Base-by-base conservation (phyloP, 441 rosid genomes). In the Erysimum cheiri region DNA sequence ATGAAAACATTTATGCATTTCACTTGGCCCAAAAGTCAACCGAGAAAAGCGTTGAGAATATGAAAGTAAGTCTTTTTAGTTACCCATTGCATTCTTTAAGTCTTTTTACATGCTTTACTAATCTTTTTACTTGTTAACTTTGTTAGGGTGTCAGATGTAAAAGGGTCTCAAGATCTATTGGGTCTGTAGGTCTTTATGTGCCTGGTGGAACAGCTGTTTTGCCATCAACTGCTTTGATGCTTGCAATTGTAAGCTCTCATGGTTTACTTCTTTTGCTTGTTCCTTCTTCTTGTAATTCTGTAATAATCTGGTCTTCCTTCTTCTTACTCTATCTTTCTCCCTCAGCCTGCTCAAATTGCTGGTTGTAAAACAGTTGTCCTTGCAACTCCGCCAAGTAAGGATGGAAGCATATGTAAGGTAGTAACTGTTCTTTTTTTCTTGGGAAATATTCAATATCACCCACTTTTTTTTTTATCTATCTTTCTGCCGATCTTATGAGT, bases 161-260 rank as follows among this genome's bases (percentile, higher is more conserved):
- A 82, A 70, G 97, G 50, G 96, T 92, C 60, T 84, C 98, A 0
- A 82, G 99, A 77, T 81, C 96, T 80, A 90, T 94, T 78, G 84
- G 84, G 36, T 90, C 98, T 46, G 97, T 92, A 2, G 99, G 98
- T 53, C 97, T 92, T 72, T 92, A 92, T 81, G 98, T 94, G 12
- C 97, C 98, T 10, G 96, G 97, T 32, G 99, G 98, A 28, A 94
- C 98, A 54, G 94, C 97, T 57, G 94, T 94, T 79, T 82, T 94
- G 72, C 99, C 99, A 15, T 94, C 97, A 54, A 92, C 99, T 24
- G 96, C 99, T 65, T 75, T 92, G 71, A 94, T 90, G 98, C 98
- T 94, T 80, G 75, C 98, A 46, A 73, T 94, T 66, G 98, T 94
- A 88, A 82, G 94, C 77, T 77, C 26, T 40, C 54, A 28, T 11